Conservation (phyloP, 1,284 basidiomycete genomes). For the Wallemia mellicola region DNA sequence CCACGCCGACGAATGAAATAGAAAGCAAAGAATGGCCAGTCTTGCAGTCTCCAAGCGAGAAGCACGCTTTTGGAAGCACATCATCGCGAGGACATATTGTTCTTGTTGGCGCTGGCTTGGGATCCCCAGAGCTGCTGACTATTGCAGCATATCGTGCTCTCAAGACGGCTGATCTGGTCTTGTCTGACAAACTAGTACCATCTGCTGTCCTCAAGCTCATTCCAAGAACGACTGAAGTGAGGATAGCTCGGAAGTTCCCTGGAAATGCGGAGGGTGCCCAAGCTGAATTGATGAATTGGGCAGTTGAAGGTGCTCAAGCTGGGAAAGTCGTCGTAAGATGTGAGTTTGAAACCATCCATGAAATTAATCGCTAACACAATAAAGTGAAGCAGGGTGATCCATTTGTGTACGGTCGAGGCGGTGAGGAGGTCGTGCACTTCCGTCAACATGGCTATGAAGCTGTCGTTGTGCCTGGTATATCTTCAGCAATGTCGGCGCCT, state of each 20-base stretch:
- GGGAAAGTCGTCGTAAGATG: slow-evolving; percentile 61
- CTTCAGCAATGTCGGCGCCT: slow-evolving; percentile 62
- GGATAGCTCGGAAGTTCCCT: slow-evolving; percentile 83
- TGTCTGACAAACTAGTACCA: slow-evolving; percentile 93
- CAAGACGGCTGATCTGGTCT: slow-evolving; percentile 46
- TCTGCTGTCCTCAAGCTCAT: slow-evolving; percentile 62
- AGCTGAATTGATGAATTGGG: slow-evolving; percentile 70
- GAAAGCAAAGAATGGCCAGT: neutral
- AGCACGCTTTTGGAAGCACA: neutral
- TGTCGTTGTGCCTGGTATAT: slow-evolving; percentile 63
- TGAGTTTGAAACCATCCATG: slow-evolving; percentile 14
- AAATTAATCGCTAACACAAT: slow-evolving; percentile 2
- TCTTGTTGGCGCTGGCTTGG: slow-evolving; percentile 77
- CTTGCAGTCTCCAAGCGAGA: neutral
- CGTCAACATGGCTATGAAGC: slow-evolving; percentile 50
- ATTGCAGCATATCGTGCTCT: slow-evolving; percentile 54
- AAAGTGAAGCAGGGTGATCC: slow-evolving; percentile 89
- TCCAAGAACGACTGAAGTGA: slow-evolving; percentile 27
- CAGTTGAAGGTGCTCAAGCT: slow-evolving; percentile 41
- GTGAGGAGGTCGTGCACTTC: slow-evolving; percentile 82
- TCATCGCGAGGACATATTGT: slow-evolving; percentile 55
- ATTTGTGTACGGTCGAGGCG: slow-evolving; percentile 70
- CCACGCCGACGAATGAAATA: neutral
- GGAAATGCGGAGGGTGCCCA: slow-evolving; percentile 89
- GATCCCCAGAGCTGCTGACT: slow-evolving; percentile 72